A percentile compares a stretch with the other conserved stretches of the same genome.
These are phyloP conservation scores for Myxozyma lipomycoides DNA, from an alignment of 805 yeast species.

Conservation along the genomic window DNA sequence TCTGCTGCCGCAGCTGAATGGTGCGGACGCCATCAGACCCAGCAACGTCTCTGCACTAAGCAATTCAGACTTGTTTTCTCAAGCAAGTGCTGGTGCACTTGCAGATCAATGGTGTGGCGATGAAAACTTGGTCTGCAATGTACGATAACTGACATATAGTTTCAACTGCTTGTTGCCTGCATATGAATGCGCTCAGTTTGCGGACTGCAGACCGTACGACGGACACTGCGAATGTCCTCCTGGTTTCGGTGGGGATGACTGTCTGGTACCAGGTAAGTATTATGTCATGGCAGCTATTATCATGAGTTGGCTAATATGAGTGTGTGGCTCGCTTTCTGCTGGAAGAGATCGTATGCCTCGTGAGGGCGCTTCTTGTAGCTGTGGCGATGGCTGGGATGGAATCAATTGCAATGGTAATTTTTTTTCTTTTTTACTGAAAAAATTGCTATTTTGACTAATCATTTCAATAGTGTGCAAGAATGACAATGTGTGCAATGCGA, in stretches of 20 bases:
- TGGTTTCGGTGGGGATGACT: conserved; percentile 93
- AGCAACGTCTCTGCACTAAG: not conserved
- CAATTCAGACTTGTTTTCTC: not conserved
- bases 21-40: too few species aligned
- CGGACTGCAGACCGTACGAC: conserved; percentile 78
- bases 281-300: conserved; percentile 26
- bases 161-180: conserved; percentile 93
- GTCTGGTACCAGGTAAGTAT: conserved; percentile 60
- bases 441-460: not conserved
- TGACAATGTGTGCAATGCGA: conserved; percentile 74
- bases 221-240: conserved; percentile 90
- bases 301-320: conserved; percentile 7
- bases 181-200: conserved; percentile 84
- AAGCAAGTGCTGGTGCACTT: not conserved
- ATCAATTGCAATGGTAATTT: conserved; percentile 66
- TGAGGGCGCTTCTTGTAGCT: conserved; percentile 55
- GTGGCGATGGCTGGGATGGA: conserved; percentile 88
- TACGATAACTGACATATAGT: conserved; percentile 36
- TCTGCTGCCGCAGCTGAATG: too few species aligned
- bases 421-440: not conserved
- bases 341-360: conserved; percentile 58
- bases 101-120: conserved; percentile 7
- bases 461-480: conserved; percentile 50
- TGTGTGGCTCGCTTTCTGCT: conserved; percentile 74
- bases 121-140: not conserved